phyloP scores from a whole-genome alignment of 257 asterid genomes.

The Hygrophila difformis region DNA sequence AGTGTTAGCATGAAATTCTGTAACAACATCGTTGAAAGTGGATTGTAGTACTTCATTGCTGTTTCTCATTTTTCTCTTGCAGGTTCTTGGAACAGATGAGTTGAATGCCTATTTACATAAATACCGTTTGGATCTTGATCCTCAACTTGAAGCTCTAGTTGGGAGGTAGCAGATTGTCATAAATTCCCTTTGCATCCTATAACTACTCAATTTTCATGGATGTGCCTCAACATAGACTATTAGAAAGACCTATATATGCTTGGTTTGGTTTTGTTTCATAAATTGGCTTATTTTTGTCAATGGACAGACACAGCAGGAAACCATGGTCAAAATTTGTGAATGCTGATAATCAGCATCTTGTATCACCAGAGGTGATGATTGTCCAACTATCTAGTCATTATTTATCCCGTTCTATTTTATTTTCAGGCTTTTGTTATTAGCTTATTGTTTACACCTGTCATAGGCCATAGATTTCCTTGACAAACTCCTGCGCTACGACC shows the following conservation, averaged over 20 bases:
- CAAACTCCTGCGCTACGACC: slow-evolving; percentile 90
- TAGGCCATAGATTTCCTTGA: slow-evolving; percentile 86
- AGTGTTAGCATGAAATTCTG: no score
- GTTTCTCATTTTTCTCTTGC: no score
- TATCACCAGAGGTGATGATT: slow-evolving; percentile 68
- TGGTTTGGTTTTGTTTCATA: no score
- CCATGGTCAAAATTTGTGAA: slow-evolving; percentile 87
- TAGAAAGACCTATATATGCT: no score
- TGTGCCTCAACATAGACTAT: no score
- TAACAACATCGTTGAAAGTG: no score
- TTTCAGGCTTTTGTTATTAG: neutral
- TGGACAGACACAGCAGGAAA: slow-evolving; percentile 75
- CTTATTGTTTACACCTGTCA: neutral
- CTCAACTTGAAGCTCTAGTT: slow-evolving; percentile 85
- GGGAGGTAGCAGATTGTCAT: no score
- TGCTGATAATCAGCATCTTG: slow-evolving; percentile 82
- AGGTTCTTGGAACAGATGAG: slow-evolving; percentile 97
- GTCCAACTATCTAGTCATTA: neutral
- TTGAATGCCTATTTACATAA: slow-evolving; percentile 86
- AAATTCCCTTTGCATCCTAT: no score
- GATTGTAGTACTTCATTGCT: no score
- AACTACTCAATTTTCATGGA: no score
- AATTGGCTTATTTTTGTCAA: no score
- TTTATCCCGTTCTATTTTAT: neutral
- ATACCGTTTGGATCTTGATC: slow-evolving; percentile 76